These are phyloP conservation scores for Xylaria sp. DNA, from an alignment of 2,329 filamentous ascomycete genomes.

Conservation along the genomic window DNA sequence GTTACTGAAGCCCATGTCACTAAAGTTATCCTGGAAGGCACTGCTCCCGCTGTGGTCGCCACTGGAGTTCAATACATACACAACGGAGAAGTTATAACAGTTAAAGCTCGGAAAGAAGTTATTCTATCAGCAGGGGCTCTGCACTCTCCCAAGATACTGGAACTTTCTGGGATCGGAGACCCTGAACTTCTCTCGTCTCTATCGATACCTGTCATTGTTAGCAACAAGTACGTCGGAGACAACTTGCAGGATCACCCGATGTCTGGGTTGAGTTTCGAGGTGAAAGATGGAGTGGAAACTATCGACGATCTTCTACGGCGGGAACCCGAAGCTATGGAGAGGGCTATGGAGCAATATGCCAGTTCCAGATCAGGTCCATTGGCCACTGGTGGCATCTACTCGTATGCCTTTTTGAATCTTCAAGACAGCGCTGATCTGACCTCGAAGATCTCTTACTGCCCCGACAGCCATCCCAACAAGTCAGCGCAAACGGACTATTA, in stretches of 20 bases:
- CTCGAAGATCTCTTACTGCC: neutral
- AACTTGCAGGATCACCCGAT: neutral
- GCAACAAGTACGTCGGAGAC: neutral
- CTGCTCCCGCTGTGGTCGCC: neutral
- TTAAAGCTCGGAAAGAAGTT: neutral
- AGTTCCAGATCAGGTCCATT: neutral
- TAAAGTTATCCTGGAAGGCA: neutral
- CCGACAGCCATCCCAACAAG: neutral
- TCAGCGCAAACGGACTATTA: neutral
- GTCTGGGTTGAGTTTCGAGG: neutral
- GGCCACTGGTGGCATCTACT: neutral
- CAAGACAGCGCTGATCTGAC: neutral
- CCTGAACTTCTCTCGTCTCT: neutral
- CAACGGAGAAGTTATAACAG: neutral
- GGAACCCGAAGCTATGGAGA: neutral
- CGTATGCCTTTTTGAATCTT: neutral
- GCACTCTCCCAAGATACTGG: neutral
- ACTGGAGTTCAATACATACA: neutral
- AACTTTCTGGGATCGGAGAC: neutral
- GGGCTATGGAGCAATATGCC: neutral
- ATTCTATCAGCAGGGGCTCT: neutral
- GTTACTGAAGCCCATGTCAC: neutral
- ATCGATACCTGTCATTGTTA: neutral
- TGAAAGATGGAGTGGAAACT: neutral
- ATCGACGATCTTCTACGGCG: neutral